A percentile compares a stretch with the other conserved stretches of the same genome.
Evolutionary conservation across 2,329 filamentous ascomycete genomes (phyloP).

Genomic region (Apiospora malaysiana): DNA sequence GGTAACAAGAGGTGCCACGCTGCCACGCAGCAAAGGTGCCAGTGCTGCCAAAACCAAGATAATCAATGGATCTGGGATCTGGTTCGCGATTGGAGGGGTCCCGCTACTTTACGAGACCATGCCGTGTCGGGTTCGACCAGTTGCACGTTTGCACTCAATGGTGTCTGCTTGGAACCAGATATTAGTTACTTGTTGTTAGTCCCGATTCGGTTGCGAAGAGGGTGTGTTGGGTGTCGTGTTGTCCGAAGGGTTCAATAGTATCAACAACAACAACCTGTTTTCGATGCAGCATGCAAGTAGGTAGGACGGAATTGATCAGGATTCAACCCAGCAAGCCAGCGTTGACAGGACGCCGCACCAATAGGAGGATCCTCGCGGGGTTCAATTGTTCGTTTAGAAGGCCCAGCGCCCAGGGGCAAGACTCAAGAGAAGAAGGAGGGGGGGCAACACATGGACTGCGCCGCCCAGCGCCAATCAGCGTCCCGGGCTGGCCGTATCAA

Average conservation of each 20-base stretch:
- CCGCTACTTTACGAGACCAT: conserved; percentile 19
- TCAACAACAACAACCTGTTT: conserved; percentile 13
- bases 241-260: not conserved
- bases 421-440: too few relatives aligned
- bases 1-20: conserved; percentile 2
- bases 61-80: not conserved
- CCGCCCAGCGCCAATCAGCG: conserved; percentile 12
- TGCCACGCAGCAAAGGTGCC: conserved; percentile 2
- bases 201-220: not conserved
- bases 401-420: not conserved
- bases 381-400: not conserved
- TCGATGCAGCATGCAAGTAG: not conserved
- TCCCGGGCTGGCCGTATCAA: not conserved
- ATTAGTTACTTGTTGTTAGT: not conserved
- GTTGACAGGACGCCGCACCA: not conserved
- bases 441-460: not conserved
- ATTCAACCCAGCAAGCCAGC: too few relatives aligned
- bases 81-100: conserved; percentile 11
- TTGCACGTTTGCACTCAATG: not conserved
- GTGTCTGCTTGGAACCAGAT: conserved; percentile 4
- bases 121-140: conserved; percentile 7
- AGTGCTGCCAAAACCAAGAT: not conserved
- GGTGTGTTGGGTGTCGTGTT: not conserved
- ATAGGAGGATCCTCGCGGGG: not conserved
- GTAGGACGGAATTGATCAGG: not conserved